These are phyloP conservation scores for Stagonosporopsis tanaceti DNA, from an alignment of 2,329 filamentous ascomycete genomes.

Conservation along the genomic window DNA sequence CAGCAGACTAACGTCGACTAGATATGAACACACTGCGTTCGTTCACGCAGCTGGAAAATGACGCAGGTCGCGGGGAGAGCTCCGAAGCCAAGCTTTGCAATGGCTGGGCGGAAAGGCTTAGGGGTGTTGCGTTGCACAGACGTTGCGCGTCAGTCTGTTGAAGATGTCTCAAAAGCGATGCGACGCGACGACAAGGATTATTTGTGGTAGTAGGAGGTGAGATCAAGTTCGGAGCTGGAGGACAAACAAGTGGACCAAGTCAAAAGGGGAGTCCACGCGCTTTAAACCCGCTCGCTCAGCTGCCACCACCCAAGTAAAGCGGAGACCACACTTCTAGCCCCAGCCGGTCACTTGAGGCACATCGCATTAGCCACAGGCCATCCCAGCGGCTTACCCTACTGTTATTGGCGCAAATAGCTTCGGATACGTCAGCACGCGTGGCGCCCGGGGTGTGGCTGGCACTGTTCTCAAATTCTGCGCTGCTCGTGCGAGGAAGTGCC, in stretches of 20 bases:
- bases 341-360: constrained; percentile 10
- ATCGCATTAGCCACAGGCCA: constrained; percentile 18
- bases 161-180: background rate
- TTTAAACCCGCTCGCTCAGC: constrained; percentile 16
- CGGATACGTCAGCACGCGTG: constrained; percentile 21
- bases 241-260: background rate
- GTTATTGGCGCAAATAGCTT: constrained; percentile 21
- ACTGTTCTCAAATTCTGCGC: background rate
- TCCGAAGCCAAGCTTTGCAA: constrained; percentile 7
- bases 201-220: background rate
- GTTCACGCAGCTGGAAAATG: constrained; percentile 1
- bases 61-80: constrained; percentile 4
- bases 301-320: constrained; percentile 4
- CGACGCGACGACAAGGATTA: background rate
- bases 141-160: background rate
- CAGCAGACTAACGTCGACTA: constrained; percentile 1
- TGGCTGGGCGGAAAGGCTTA: constrained; percentile 20
- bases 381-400: constrained; percentile 1
- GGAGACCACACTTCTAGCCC: constrained; percentile 16
- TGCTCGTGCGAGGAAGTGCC: constrained; percentile 4
- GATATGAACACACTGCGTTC: constrained; percentile 1
- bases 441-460: constrained; percentile 10
- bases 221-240: background rate
- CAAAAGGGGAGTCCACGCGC: background rate
- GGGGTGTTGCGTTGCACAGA: background rate